Percentiles rank a stretch among this genome's conserved stretches.
phyloP scores from a whole-genome alignment of 768 basidiomycete genomes.

The Neoboletus brunneissimus region DNA sequence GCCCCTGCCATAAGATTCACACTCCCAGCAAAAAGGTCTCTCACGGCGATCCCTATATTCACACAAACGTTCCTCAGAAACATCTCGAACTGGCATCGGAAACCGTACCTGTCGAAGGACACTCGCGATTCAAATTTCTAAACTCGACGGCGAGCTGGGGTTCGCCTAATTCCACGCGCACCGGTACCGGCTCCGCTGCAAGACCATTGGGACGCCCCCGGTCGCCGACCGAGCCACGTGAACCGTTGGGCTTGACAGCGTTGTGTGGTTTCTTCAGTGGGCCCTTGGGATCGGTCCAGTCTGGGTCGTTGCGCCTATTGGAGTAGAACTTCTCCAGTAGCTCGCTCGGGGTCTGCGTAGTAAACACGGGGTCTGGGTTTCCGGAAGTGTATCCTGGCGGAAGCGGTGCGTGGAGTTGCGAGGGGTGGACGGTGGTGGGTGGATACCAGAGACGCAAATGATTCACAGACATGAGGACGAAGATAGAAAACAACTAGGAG shows the following conservation, averaged over 20 bases:
- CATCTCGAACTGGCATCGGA: background rate
- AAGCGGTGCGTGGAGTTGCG: background rate
- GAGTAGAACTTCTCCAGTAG: background rate
- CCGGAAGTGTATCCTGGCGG: background rate
- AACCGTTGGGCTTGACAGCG: too few relatives aligned
- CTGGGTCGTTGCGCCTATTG: background rate
- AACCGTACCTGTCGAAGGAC: slow-evolving; percentile 4
- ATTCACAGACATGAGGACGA: slow-evolving; percentile 4
- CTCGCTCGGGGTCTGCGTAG: slow-evolving; percentile 3
- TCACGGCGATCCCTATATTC: too few relatives aligned
- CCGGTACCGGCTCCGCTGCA: background rate
- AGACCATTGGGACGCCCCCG: background rate
- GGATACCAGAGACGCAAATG: background rate
- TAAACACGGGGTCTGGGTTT: background rate
- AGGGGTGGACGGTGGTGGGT: slow-evolving; percentile 4
- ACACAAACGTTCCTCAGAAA: background rate
- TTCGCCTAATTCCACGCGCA: background rate
- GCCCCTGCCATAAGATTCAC: background rate
- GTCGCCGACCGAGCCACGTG: background rate
- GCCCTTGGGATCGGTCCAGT: background rate
- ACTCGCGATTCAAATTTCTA: background rate
- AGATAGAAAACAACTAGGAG: background rate
- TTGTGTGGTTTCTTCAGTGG: background rate
- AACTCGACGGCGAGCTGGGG: slow-evolving; percentile 2
- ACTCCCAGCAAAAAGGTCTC: rapidly evolving